A percentile compares a stretch with the other conserved stretches of the same genome.
phyloP scores from a whole-genome alignment of 306 rosid genomes.

The Arachis stenosperma region DNA sequence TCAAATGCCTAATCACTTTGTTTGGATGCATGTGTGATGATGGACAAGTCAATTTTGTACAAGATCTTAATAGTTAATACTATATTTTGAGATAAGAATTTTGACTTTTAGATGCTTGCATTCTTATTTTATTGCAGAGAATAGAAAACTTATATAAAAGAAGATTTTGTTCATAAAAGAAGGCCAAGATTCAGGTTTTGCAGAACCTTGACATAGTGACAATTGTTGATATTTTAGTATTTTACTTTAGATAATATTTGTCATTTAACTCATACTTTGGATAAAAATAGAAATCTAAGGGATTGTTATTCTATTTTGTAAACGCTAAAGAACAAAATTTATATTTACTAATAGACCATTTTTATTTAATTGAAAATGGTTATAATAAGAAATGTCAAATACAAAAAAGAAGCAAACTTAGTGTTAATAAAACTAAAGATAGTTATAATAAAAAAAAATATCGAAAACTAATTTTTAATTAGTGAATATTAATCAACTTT shows the following conservation, averaged over 20 bases:
- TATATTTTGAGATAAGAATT: background rate
- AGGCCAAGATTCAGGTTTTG: constrained; percentile 26
- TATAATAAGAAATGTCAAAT: no score
- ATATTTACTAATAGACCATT: no score
- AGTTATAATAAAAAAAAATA: no score
- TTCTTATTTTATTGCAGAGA: constrained; percentile 18
- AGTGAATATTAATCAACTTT: no score
- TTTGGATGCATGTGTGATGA: constrained; percentile 36
- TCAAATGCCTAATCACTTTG: background rate
- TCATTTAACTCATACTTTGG: background rate
- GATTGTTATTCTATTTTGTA: no score
- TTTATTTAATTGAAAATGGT: no score
- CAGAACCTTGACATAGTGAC: background rate
- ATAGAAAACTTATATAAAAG: constrained; percentile 5
- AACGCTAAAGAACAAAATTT: no score
- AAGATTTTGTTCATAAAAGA: constrained; percentile 12
- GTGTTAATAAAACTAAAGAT: no score
- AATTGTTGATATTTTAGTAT: background rate
- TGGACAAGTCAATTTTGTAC: constrained; percentile 28
- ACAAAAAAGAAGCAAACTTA: no score
- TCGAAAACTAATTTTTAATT: no score
- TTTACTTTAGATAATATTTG: background rate
- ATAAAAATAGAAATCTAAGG: background rate
- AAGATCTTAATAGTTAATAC: no score
- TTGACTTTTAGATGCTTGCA: constrained; percentile 23